Evolutionary conservation across 2,329 filamentous ascomycete species (phyloP), one percentile per base, ranked within the genome.

Genomic region (Sarocladium kiliense): DNA sequence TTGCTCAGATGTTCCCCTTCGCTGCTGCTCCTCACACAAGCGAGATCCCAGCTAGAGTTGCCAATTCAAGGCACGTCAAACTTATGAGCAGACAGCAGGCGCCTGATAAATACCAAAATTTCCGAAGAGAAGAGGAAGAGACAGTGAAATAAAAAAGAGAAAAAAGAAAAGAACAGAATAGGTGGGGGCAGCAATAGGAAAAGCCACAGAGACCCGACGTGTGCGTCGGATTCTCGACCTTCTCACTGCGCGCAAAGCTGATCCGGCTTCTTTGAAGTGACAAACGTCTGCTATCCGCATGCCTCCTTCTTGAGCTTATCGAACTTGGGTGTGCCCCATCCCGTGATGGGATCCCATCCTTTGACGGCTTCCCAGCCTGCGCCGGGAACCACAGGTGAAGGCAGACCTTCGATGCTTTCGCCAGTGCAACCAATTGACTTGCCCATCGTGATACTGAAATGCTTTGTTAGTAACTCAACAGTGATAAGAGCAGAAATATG

Each of bases 251-350:
- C 26, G 19, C 47, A 32, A 11, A 21, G 26, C 36, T 27, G 47
- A 36, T 34, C n/a, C 25, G 30, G 47, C 47, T 14, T 51, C 27
- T 51, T 51, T 27, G 27, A 51, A 36, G 18, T 23, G 18, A 11
- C 47, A 23, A 32, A 27, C 47, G 47, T 6, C 21, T 42, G 4
- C 53, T 42, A 54, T 12, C 14, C 25, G 44, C 56, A 44, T 34
- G 59, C 59, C 34, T 62, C 53, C 51, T 56, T 54, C 41, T 53
- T 57, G 25, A 77, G 59, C 44, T 65, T 64, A 25, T 68, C 62
- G 56, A 77, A 79, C 45, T 72, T 62, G 1, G 77, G 77, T 2
- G 76, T 75, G 12, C 77, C 77, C 12, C 72, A 65, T 1, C 77
- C 77, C 3, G 69, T 72, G 21, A 64, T 63, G 6, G 69, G 69